These are phyloP conservation scores for Zostera marina DNA, from an alignment of 116 monocot genomes.

Conservation along the genomic window DNA sequence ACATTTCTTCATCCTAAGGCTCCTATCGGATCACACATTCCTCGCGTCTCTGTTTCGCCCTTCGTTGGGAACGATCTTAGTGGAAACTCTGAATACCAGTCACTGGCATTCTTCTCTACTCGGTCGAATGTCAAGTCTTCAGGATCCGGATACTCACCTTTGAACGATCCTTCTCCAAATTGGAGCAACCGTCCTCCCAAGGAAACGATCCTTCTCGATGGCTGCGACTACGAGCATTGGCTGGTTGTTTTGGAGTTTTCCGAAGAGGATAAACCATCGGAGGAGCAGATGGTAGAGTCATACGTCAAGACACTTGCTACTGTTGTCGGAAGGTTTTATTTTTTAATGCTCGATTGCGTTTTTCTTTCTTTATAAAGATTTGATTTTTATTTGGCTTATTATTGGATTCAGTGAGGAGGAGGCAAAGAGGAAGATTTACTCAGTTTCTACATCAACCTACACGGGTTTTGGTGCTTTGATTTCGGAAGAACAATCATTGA, in stretches of 20 bases:
- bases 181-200: slow-evolving; percentile 81
- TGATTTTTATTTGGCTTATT: not conserved
- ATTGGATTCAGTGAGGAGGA: slow-evolving; percentile 63
- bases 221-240: slow-evolving; percentile 99
- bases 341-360: not conserved
- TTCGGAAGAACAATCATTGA: slow-evolving; percentile 85
- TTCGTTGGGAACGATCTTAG: slow-evolving; percentile 1
- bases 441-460: slow-evolving; percentile 85
- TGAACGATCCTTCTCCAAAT: slow-evolving; percentile 82
- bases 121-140: slow-evolving; percentile 42
- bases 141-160: slow-evolving; percentile 71
- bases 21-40: slow-evolving; percentile 3
- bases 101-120: slow-evolving; percentile 3
- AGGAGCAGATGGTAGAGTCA: slow-evolving; percentile 80
- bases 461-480: slow-evolving; percentile 96
- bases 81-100: not conserved
- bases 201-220: slow-evolving; percentile 93
- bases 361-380: not conserved
- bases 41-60: slow-evolving; percentile 3
- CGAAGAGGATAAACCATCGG: slow-evolving; percentile 46
- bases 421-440: slow-evolving; percentile 96
- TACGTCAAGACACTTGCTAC: slow-evolving; percentile 83
- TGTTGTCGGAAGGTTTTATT: slow-evolving; percentile 60
- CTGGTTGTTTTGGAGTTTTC: slow-evolving; percentile 94
- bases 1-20: not conserved